A percentile compares a stretch with the other conserved stretches of the same genome.
Conservation (phyloP, 2,329 filamentous ascomycete genomes). For the Exophiala viscosa region DNA sequence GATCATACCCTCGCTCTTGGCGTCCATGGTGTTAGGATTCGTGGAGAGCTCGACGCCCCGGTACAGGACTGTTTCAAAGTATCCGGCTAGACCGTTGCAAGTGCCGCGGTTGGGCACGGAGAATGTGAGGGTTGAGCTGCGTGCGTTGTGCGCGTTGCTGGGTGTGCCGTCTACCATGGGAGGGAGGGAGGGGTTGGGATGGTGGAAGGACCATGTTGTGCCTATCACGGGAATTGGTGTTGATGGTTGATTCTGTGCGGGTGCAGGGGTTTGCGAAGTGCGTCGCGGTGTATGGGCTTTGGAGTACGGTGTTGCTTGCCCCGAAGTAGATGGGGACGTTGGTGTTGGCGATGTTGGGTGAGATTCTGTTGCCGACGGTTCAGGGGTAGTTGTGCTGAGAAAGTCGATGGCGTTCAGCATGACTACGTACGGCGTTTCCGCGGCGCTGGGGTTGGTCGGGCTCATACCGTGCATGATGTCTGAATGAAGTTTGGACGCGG, state of each 20-base stretch:
- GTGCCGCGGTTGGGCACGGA: constrained; percentile 73
- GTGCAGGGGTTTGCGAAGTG: constrained; percentile 22
- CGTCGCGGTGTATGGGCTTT: constrained; percentile 18
- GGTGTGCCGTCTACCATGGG: constrained; percentile 36
- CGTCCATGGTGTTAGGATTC: constrained; percentile 84
- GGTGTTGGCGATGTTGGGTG: constrained; percentile 6
- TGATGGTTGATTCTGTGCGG: constrained; percentile 31
- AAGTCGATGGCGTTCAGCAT: constrained; percentile 88
- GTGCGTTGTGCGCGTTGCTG: constrained; percentile 79
- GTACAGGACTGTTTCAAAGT: constrained; percentile 96
- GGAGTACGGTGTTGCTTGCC: constrained; percentile 6
- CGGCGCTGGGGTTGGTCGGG: constrained; percentile 63
- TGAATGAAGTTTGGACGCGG: constrained; percentile 77
- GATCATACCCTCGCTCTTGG: constrained; percentile 96
- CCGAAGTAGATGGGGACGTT: constrained; percentile 7
- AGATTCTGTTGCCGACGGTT: neutral
- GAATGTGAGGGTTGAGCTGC: constrained; percentile 76
- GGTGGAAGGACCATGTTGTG: constrained; percentile 44
- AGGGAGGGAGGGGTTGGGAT: constrained; percentile 31
- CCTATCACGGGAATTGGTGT: constrained; percentile 38
- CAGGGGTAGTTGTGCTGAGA: constrained; percentile 64
- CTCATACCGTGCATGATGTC: constrained; percentile 66
- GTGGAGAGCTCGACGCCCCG: constrained; percentile 63
- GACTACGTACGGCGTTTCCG: constrained; percentile 91
- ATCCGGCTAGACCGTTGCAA: constrained; percentile 86